These are phyloP conservation scores for Psilocybe sp. DNA, from an alignment of 768 basidiomycete genomes.

Conservation along the genomic window DNA sequence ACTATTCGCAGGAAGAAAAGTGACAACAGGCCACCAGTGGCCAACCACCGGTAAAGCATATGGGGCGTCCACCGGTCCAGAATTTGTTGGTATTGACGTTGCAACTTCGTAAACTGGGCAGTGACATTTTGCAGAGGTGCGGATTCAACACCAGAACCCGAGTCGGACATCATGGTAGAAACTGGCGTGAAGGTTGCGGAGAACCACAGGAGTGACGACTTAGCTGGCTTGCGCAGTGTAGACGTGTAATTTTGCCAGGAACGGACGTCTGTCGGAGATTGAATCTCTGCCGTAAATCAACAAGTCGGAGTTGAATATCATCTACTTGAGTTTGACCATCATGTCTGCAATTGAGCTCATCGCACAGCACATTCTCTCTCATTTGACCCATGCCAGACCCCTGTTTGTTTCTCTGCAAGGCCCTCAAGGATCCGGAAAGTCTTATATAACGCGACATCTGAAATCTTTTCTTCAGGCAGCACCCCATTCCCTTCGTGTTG, in stretches of 20 bases:
- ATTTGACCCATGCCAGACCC: constrained; percentile 37
- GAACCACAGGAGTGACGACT: constrained; percentile 16
- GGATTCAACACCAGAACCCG: constrained; percentile 40
- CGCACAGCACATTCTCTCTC: constrained; percentile 25
- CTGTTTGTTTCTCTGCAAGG: constrained; percentile 89
- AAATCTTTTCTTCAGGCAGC: constrained; percentile 36
- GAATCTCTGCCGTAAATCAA: constrained; percentile 4
- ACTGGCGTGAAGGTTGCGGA: constrained; percentile 10
- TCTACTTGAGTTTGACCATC: background rate
- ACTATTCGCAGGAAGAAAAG: constrained; percentile 87
- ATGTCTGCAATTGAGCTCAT: constrained; percentile 33
- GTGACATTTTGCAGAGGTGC: constrained; percentile 48
- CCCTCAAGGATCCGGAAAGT: constrained; percentile 93
- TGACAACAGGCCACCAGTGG: constrained; percentile 63
- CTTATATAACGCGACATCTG: constrained; percentile 67
- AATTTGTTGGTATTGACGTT: constrained; percentile 79
- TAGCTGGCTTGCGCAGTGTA: constrained; percentile 4
- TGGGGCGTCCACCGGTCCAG: constrained; percentile 95
- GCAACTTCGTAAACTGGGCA: constrained; percentile 48
- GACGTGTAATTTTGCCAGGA: constrained; percentile 21
- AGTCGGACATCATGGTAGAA: constrained; percentile 49
- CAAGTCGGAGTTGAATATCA: background rate
- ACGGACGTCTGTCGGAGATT: constrained; percentile 24
- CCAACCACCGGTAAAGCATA: constrained; percentile 85
- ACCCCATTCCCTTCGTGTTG: constrained; percentile 53